These are phyloP conservation scores for Verbascum thapsus DNA, from an alignment of 257 asterid species.

Conservation along the genomic window DNA sequence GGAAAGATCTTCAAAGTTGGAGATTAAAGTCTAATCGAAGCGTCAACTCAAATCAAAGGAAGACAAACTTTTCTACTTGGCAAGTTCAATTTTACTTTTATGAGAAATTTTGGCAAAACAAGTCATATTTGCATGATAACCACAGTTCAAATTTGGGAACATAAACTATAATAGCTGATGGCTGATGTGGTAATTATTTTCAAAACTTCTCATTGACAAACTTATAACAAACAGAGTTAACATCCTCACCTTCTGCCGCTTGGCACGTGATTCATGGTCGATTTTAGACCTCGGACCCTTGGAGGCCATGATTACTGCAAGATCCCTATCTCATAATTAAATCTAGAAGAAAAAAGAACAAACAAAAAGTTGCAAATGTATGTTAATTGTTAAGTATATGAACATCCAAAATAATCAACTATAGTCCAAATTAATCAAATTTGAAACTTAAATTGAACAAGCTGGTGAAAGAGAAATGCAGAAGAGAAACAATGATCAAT, in stretches of 20 bases:
- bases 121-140: conserved; percentile 10
- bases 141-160: conserved; percentile 1
- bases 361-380: conserved; percentile 16
- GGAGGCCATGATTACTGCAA: conserved; percentile 78
- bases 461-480: not conserved
- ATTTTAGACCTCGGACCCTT: conserved; percentile 94
- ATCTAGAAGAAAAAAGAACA: conserved; percentile 30
- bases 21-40: not conserved
- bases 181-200: too few relatives aligned
- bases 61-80: not conserved
- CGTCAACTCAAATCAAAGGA: conserved; percentile 18
- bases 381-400: conserved; percentile 12
- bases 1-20: not conserved
- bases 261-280: conserved; percentile 92
- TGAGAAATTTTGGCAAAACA: conserved; percentile 5
- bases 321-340: conserved; percentile 50
- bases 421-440: conserved; percentile 4
- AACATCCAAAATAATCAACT: conserved; percentile 5
- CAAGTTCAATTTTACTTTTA: not conserved
- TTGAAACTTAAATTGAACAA: not conserved
- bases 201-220: too few relatives aligned
- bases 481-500: not conserved
- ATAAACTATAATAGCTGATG: conserved; percentile 1
- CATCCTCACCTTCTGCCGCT: conserved; percentile 79
- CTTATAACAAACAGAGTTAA: conserved; percentile 19